Evolutionary conservation across 139 green algal species (phyloP).

Genomic region (Tetraselmis striata): DNA sequence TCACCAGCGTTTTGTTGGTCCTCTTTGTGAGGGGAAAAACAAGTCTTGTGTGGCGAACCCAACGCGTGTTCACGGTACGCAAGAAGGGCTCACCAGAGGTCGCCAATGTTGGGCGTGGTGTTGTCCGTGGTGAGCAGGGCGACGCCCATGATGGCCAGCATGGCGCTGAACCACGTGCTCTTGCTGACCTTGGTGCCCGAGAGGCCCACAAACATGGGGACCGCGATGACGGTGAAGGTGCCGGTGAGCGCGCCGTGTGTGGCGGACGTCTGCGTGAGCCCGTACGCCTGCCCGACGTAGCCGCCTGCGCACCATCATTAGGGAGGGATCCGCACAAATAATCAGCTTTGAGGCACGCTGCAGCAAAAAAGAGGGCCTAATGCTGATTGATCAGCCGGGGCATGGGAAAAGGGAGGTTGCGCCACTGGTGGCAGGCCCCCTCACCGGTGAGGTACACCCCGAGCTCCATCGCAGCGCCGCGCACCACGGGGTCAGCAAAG

Average conservation of each 20-base stretch:
- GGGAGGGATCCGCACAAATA: too few relatives aligned
- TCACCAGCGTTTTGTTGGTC: too few relatives aligned
- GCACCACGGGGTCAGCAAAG: slow-evolving; percentile 5
- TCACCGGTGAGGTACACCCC: slow-evolving; percentile 28
- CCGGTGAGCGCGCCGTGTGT: slow-evolving; percentile 26
- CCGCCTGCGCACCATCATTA: slow-evolving; percentile 8
- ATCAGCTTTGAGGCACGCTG: too few relatives aligned
- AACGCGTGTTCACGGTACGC: too few relatives aligned
- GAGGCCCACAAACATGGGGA: slow-evolving; percentile 38
- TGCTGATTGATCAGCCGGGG: too few relatives aligned
- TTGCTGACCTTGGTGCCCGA: slow-evolving; percentile 22
- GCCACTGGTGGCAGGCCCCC: too few relatives aligned
- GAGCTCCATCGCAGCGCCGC: slow-evolving; percentile 20
- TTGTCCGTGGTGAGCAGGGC: slow-evolving; percentile 33
- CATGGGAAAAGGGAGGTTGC: neutral
- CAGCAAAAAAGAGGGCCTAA: too few relatives aligned
- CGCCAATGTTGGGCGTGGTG: slow-evolving; percentile 28
- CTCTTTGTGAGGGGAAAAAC: too few relatives aligned
- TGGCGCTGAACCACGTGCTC: slow-evolving; percentile 32
- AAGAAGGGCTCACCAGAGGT: slow-evolving; percentile 35
- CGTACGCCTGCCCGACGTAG: slow-evolving; percentile 24
- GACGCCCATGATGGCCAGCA: slow-evolving; percentile 34
- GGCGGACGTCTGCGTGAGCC: slow-evolving; percentile 21
- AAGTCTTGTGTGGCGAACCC: too few relatives aligned
- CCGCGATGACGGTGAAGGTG: slow-evolving; percentile 38